Base-by-base conservation (phyloP, 306 rosid species). In the Dalbergia cultrata region DNA sequence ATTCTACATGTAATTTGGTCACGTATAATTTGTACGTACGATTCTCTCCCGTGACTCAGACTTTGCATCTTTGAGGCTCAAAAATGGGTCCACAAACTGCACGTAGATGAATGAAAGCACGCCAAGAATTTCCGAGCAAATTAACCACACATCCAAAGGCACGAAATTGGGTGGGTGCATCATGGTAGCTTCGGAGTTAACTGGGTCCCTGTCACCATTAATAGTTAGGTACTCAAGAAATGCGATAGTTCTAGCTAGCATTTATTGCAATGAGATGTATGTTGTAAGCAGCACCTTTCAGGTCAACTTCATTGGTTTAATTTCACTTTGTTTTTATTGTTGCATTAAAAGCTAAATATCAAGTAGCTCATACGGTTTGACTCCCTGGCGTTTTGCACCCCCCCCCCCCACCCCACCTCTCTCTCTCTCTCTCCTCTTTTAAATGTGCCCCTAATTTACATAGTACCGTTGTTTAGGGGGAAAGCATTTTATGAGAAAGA, bases 201-300 rank as follows among this genome's bases (percentile, higher is more conserved):
- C 0, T 54, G 56, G 72, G 80, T 73, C 80, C 70, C 65, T 17
- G 5, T 78, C 37, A 67, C 50, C 31, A 64, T 83, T 64, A 83
- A 73, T 72, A 16, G 83, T 83, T 72, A 56, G 86, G 83, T 78
- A 72, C 72, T 57, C 58, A 56, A 2, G 26, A 78, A 77, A 58
- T 47, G 64, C 53, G 37, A 79, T 44, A 63, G n/a, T 31, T 77
- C 82, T 53, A 70, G 41, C 76, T 21, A 31, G 76, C 83, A 78
- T 83, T 83, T 72, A 83, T 33, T 78, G 69, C 83, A 63, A 63
- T 11, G 61, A 44, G 13, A 39, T 59, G 66, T 75, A 37, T 68
- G 37, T 49, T 68, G 49, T 37, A 49, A 19, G 58, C 59, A 41
- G 14, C 31, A 18, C 57, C 73, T 58, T 44, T 67, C 75, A 72